Base-by-base conservation (phyloP, 257 asterid species). In the Primulina eburnea region DNA sequence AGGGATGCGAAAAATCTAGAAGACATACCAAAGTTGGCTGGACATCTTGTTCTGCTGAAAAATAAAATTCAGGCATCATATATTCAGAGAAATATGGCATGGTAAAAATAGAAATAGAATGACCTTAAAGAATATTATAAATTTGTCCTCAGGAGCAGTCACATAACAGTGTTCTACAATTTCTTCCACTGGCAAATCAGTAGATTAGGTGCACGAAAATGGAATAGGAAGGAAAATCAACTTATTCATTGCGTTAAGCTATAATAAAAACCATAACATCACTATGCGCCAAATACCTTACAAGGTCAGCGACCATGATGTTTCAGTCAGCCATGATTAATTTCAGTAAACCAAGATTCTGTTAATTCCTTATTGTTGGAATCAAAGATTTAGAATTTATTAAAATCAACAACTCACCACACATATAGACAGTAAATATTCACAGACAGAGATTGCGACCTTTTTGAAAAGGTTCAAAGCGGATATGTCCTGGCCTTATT, bases 401-500 rank as follows among this genome's bases (percentile, higher is more conserved):
- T 62, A 67, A n/a, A 63, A 64, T 56, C 70, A 40, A 68, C 71
- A 70, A 21, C 28, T 66, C 40, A 57, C 60, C 10, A 33, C 52
- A 17, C 35, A 53, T 18, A 28, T 37, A 61, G 16, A 66, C 16
- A 34, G 76, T 26, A 14, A 28, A 62, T 20, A 63, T 8, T 28
- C 55, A 60, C 37, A 53, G 73, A 69, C 52, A 67, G 73, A 34
- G 78, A 65, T 67, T 57, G 64, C 9, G 40, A 94, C 97, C 99
- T 84, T 85, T 76, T 37, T 78, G 96, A 73, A 82, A 69, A 53
- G 92, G 86, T 83, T 88, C 97, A 83, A 91, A 94, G 65, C 99
- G 97, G 73, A 94, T 89, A 76, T 94, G 95, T 64, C 99, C 98
- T 24, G 98, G 99, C 86, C 95, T 91, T 72, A 88, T 69, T 67